phyloP scores from a whole-genome alignment of 2,329 filamentous ascomycete species.

The Diaporthe velutina region DNA sequence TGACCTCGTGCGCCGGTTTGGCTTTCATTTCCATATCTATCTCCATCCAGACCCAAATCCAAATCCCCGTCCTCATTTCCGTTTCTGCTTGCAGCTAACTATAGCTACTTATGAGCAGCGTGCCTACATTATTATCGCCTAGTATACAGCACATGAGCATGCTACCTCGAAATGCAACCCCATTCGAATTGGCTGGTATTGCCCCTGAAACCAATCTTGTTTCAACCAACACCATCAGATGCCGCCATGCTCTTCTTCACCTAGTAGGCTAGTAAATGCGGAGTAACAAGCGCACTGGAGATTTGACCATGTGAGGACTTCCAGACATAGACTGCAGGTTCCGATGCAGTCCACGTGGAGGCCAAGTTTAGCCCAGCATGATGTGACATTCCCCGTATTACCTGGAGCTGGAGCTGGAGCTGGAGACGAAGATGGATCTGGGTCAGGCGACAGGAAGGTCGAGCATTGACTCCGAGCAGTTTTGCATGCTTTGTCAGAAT shows the following conservation, averaged over 20 bases:
- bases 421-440: not conserved
- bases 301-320: not conserved
- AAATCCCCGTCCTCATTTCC: constrained; percentile 25
- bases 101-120: constrained; percentile 7
- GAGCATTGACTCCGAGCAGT: not conserved
- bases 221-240: constrained; percentile 29
- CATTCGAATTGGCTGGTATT: constrained; percentile 25
- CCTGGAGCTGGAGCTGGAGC: constrained; percentile 5
- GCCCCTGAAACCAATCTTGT: constrained; percentile 33
- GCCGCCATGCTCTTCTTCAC: constrained; percentile 25
- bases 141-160: not conserved
- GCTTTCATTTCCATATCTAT: constrained; percentile 11
- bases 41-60: constrained; percentile 2
- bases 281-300: not conserved
- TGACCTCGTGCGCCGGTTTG: constrained; percentile 13
- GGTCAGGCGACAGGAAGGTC: not conserved
- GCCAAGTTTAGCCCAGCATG: constrained; percentile 11
- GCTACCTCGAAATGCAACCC: constrained; percentile 13
- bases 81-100: constrained; percentile 20
- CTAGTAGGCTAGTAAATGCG: not conserved
- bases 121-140: not conserved
- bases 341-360: not conserved
- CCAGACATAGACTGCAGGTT: not conserved
- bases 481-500: not conserved
- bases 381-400: not conserved